phyloP scores from a whole-genome alignment of 2,329 filamentous ascomycete species.

The Xylariaceae sp. region DNA sequence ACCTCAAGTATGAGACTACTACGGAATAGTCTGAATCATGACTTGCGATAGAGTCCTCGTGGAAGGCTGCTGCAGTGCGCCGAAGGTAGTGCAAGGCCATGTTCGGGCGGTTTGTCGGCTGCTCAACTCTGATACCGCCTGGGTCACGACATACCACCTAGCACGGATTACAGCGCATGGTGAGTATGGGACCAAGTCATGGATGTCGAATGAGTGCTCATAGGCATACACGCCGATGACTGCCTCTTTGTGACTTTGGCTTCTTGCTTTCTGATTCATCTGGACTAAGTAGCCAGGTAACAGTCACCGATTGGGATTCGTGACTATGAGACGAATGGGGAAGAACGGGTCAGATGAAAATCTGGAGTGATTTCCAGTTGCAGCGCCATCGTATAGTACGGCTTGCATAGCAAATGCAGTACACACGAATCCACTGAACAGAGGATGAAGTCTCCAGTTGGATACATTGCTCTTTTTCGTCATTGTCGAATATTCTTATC shows the following conservation, averaged over 20 bases:
- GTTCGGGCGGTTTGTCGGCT: not conserved
- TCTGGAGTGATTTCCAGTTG: too few relatives aligned
- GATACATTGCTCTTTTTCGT: too few relatives aligned
- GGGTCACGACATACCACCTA: too few relatives aligned
- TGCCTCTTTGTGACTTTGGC: not conserved
- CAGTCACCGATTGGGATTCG: not conserved
- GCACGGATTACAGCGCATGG: not conserved
- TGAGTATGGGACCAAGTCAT: not conserved
- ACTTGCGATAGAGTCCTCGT: not conserved
- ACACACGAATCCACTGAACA: too few relatives aligned
- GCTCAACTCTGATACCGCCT: not conserved
- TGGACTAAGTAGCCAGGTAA: not conserved
- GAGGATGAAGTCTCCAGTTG: too few relatives aligned
- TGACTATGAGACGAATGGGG: not conserved
- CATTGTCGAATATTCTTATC: too few relatives aligned
- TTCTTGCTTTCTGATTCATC: not conserved
- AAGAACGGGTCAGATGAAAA: too few relatives aligned
- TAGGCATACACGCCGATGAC: not conserved
- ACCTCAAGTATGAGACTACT: not conserved
- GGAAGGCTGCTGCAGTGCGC: not conserved
- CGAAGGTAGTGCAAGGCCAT: not conserved
- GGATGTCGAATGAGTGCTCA: not conserved
- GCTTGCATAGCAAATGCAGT: too few relatives aligned
- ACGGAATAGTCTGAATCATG: not conserved
- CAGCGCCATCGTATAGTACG: too few relatives aligned